Base-by-base conservation (phyloP, 345 rosid genomes). In the Eucalyptus caleyi region DNA sequence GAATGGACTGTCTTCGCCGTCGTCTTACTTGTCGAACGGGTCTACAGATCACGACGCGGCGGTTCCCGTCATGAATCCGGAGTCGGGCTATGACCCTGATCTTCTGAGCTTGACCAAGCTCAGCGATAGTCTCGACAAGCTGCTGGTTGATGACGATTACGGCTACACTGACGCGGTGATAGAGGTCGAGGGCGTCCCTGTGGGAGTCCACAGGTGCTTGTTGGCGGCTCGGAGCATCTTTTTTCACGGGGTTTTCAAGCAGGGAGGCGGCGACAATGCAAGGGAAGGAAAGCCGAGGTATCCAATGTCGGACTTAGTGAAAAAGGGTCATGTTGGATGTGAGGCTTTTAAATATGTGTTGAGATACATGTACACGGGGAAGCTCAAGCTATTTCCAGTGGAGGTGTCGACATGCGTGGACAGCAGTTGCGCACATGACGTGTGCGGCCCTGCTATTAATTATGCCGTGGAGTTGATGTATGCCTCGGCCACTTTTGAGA, bases 351-450 rank as follows among this genome's bases (percentile, higher is more conserved):
- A 40, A 10, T 88, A 88, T 14, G 89, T 94, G 34, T 89, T 94
- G 91, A 81, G 87, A 24, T 94, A 94, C 87, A 37, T 93, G 51
- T 94, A 93, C 32, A 93, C 94, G 7, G 96, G 94, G 45, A 93
- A 91, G 92, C 88, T 93, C 7, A 87, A 40, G 80, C 88, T 69
- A 53, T 51, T 91, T 18, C 94, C 94, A 6, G 80, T 16, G 50
- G 94, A 90, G 24, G 95, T 94, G n/a, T 93, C 94, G 6, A 91
- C 92, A 3, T 94, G 96, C 77, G 94, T 93, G 50, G 94, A 94
- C 40, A 50, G 49, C 34, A 51, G 19, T 24, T 94, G 96, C 86
- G 49, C 15, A 2, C 96, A 94, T 77, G 89, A 88, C 49, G 95
- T 94, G 19, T 94, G 95, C 51, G 91, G 91, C 37, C 96, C 96